These are phyloP conservation scores for Linnemannia hyalina DNA, from an alignment of 192 early-diverging fungal genomes.

Conservation along the genomic window DNA sequence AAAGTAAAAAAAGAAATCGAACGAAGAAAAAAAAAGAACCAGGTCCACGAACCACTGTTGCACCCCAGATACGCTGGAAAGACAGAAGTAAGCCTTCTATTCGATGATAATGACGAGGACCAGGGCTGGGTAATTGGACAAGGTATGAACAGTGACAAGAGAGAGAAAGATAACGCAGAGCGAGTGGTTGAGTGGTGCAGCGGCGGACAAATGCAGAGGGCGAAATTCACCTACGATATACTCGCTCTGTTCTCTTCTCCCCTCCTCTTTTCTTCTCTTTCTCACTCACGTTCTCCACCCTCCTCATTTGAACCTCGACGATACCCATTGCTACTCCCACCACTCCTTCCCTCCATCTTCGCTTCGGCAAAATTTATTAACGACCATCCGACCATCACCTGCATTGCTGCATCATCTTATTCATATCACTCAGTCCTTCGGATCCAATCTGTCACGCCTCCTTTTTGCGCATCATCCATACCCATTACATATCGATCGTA, in stretches of 20 bases:
- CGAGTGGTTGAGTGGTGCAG: background rate
- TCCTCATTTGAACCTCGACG: background rate
- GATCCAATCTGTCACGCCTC: background rate
- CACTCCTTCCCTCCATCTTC: background rate
- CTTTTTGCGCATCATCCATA: background rate
- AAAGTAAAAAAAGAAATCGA: background rate
- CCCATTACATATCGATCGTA: no score
- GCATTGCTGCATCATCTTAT: background rate
- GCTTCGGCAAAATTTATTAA: constrained; percentile 2
- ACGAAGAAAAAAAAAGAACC: background rate
- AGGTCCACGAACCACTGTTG: background rate
- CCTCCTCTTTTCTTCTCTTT: background rate
- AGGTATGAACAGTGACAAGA: background rate
- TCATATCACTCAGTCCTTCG: background rate
- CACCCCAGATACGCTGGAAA: background rate
- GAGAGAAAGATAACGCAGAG: constrained; percentile 1
- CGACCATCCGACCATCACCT: background rate
- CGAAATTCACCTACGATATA: background rate
- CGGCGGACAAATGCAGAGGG: background rate
- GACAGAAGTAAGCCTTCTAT: background rate
- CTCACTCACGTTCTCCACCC: background rate
- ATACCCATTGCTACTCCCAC: background rate
- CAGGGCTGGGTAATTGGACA: no score
- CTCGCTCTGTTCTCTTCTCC: background rate
- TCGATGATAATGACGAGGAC: no score